A percentile compares a stretch with the other conserved stretches of the same genome.
Conservation (phyloP, 768 basidiomycete species). For the Tulasnella sp. region DNA sequence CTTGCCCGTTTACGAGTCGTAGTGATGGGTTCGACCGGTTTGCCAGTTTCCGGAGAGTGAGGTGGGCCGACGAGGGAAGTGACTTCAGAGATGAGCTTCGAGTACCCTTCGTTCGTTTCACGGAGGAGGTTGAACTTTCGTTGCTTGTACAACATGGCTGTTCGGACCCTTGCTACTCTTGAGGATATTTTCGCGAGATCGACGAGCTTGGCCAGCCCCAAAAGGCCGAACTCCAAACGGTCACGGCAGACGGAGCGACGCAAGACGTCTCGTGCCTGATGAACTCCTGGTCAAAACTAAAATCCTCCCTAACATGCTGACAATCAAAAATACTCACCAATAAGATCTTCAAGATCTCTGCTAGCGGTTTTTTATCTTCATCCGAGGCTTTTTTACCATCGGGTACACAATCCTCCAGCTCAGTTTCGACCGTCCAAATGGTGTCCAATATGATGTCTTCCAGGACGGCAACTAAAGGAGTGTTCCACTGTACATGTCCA, state of each 20-base stretch:
- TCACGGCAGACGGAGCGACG: conserved; percentile 55
- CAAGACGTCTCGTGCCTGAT: conserved; percentile 46
- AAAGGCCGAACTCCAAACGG: conserved; percentile 53
- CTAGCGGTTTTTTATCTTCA: conserved; percentile 50
- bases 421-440: conserved; percentile 69
- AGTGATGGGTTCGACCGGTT: conserved; percentile 46
- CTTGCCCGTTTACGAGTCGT: conserved; percentile 53
- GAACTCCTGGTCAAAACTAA: not conserved
- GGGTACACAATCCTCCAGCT: conserved; percentile 55
- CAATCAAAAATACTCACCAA: conserved; percentile 36
- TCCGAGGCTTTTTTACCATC: conserved; percentile 43
- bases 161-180: conserved; percentile 71
- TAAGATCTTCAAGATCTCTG: conserved; percentile 46
- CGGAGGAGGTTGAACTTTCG: conserved; percentile 97
- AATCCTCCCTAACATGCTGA: not conserved
- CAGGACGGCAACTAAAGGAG: conserved; percentile 25
- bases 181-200: conserved; percentile 57
- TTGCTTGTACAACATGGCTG: conserved; percentile 68
- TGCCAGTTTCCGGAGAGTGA: conserved; percentile 55
- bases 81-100: conserved; percentile 79
- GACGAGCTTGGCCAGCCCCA: conserved; percentile 55
- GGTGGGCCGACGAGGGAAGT: conserved; percentile 63
- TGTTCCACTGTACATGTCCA: not conserved
- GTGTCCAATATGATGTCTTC: conserved; percentile 68
- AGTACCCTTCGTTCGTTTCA: conserved; percentile 96